These are phyloP conservation scores for Ceratocystis cubensis DNA, from an alignment of 2,329 filamentous ascomycete species.

Conservation along the genomic window DNA sequence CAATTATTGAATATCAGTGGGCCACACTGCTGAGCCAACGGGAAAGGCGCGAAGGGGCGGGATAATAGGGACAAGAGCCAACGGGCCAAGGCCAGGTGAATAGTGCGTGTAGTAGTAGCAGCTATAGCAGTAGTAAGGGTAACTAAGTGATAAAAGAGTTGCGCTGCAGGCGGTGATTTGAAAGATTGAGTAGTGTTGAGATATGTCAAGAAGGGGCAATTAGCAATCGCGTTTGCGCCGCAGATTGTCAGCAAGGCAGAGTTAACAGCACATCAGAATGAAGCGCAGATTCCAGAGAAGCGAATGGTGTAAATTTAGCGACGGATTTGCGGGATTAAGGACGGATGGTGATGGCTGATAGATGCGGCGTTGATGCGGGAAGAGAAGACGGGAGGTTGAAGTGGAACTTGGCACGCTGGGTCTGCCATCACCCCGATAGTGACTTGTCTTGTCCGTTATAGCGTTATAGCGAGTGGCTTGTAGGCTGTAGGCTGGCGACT, in stretches of 20 bases:
- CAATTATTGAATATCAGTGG: conserved; percentile 9
- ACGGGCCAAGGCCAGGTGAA: not conserved
- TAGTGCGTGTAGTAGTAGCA: no score
- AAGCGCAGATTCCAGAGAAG: conserved; percentile 19
- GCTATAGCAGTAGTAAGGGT: no score
- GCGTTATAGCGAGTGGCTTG: not conserved
- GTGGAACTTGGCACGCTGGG: conserved; percentile 21
- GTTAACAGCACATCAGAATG: conserved; percentile 18
- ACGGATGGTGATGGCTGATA: conserved; percentile 19
- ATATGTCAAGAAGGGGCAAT: not conserved
- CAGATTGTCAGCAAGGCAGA: conserved; percentile 7
- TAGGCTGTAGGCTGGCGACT: no score
- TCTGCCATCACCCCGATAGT: conserved; percentile 10
- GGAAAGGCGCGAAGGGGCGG: conserved; percentile 14
- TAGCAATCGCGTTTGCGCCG: conserved; percentile 19
- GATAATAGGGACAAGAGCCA: not conserved
- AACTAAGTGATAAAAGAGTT: conserved; percentile 3
- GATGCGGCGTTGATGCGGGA: conserved; percentile 37
- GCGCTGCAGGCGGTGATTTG: conserved; percentile 6
- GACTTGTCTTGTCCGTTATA: conserved; percentile 14
- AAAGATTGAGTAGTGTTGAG: no score
- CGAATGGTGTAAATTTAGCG: conserved; percentile 28
- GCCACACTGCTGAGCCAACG: conserved; percentile 13
- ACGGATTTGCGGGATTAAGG: conserved; percentile 29
- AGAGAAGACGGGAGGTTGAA: conserved; percentile 45